Evolutionary conservation across 176 grass and related monocot genomes (phyloP), one percentile per base, ranked within the genome.

Genomic region (Bromus sterilis): DNA sequence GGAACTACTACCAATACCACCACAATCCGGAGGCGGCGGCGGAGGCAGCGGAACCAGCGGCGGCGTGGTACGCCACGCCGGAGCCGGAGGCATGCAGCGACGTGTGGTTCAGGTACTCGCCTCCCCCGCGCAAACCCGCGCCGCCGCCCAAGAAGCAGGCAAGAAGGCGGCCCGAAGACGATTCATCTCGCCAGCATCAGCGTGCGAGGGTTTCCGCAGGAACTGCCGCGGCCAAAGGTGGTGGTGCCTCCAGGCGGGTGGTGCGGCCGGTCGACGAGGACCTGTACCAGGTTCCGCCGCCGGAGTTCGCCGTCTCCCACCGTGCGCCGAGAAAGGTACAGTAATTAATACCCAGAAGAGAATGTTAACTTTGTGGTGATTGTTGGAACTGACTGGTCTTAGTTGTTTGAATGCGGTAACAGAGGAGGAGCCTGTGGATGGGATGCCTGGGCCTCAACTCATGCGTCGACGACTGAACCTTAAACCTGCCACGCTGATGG

Each of bases 31-130:
- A 20, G n/a, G n/a, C n/a, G 46, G 46, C 46, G 46, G 4, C 46
- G 1, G 35, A 5, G 4, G 5, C 46, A n/a, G n/a, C n/a, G 46
- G 60, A 20, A 35, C 64, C 34, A 18, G 72, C 15, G 41, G 53
- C 18, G 62, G 73, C 49, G 48, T 77, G 9, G 14, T 28, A 70
- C 37, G 31, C 43, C n/a, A 7, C 64, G 23, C 61, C 62, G 60
- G 72, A 78, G 56, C 34, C 74, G 13, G 86, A 87, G 55, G 55
- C 86, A 53, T 51, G 79, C 86, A 82, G 74, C 64, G 79, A 87
- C 24, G 74, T 32, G 63, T 64, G 79, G 86, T 83, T 87, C 86
- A 46, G 57, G 56, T 78, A 83, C 74, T 78, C 86, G 13, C 73
- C 79, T 25, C 62, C 85, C 0, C 80, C 86, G 5, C 79, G 74